Percentiles rank a stretch among this genome's conserved stretches.
These are phyloP conservation scores for Picea glauca DNA, from an alignment of 75 land plant genomes.

Conservation along the genomic window DNA sequence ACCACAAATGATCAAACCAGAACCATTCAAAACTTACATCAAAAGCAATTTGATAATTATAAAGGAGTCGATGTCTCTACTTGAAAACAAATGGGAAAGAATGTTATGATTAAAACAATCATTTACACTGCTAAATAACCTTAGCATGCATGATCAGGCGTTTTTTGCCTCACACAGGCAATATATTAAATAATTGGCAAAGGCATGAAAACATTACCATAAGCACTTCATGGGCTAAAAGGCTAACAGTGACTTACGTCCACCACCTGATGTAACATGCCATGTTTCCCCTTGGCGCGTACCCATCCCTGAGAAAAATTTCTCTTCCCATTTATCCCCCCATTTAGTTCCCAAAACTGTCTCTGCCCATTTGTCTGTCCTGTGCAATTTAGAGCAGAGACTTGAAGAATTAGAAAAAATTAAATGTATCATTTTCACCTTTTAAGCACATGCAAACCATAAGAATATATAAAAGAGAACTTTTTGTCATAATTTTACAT, in stretches of 20 bases:
- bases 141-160: background rate
- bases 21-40: background rate
- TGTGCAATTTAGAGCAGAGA: conserved; percentile 19
- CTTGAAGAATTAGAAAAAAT: background rate
- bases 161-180: background rate
- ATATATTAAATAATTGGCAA: too few relatives aligned
- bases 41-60: background rate
- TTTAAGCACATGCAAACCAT: background rate
- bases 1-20: background rate
- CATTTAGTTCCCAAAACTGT: conserved; percentile 85
- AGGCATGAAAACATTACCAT: background rate
- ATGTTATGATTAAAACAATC: background rate
- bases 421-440: background rate
- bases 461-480: too few relatives aligned
- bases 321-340: conserved; percentile 99
- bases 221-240: background rate
- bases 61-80: background rate
- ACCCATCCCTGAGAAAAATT: conserved; percentile 83
- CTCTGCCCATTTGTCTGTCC: conserved; percentile 99
- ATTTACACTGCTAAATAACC: background rate
- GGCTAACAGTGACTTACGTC: conserved; percentile 43
- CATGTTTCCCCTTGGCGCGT: conserved; percentile 96
- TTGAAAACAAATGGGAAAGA: background rate
- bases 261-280: conserved; percentile 66
- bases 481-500: too few relatives aligned